Evolutionary conservation across 1,139 yeast genomes (phyloP).

Genomic region (Scheffersomyces segobiensis): DNA sequence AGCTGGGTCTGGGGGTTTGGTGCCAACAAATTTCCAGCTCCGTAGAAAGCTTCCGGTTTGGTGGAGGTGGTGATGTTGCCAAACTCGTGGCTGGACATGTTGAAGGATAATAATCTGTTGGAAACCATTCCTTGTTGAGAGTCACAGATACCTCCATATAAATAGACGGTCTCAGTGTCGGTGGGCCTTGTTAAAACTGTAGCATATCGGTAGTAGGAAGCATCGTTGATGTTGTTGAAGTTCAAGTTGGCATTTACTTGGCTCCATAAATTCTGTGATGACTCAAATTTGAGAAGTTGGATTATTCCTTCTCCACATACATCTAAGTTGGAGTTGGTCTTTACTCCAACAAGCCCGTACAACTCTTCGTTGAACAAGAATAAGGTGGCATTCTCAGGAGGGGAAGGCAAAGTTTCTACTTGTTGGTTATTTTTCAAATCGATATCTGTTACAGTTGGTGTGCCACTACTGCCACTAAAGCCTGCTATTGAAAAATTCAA

Average conservation of each 20-base stretch:
- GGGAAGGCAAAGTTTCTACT: conserved; percentile 23
- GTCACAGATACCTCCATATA: conserved; percentile 48
- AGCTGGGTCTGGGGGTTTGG: conserved; percentile 41
- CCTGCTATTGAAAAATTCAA: conserved; percentile 40
- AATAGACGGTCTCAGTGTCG: conserved; percentile 35
- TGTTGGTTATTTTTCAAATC: conserved; percentile 20
- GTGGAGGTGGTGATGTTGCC: conserved; percentile 44
- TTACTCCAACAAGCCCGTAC: conserved; percentile 28
- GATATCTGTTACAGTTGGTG: conserved; percentile 10
- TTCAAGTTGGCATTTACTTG: conserved; percentile 14
- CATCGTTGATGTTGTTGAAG: conserved; percentile 27
- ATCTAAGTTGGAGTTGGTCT: conserved; percentile 13
- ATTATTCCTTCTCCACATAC: conserved; percentile 32
- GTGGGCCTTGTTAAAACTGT: conserved; percentile 38
- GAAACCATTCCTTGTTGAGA: conserved; percentile 23
- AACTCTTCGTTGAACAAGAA: conserved; percentile 31
- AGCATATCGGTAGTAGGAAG: conserved; percentile 31
- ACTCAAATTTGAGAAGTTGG: conserved; percentile 24
- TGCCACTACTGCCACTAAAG: conserved; percentile 10
- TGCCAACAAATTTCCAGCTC: conserved; percentile 45
- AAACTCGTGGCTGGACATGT: conserved; percentile 21
- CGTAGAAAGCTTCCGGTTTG: conserved; percentile 52
- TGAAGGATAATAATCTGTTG: conserved; percentile 36
- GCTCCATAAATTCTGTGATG: conserved; percentile 23
- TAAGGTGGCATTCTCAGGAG: conserved; percentile 35